These are phyloP conservation scores for Thelonectria discophora DNA, from an alignment of 2,329 filamentous ascomycete genomes.

Conservation along the genomic window DNA sequence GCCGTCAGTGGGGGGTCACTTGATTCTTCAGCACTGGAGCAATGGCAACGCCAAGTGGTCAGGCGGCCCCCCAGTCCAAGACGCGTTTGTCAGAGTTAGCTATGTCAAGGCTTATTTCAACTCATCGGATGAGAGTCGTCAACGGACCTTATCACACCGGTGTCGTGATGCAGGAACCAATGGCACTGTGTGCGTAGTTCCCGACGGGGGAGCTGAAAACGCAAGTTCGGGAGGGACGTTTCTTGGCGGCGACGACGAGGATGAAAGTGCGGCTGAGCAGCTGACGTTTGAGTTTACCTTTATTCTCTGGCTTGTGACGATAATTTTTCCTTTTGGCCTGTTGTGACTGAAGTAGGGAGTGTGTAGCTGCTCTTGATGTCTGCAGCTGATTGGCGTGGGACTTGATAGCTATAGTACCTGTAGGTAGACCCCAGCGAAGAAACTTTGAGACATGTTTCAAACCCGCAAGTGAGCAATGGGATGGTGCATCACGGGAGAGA, in stretches of 20 bases:
- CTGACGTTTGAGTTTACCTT: not conserved
- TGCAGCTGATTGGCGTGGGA: no score
- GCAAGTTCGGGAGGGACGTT: conserved; percentile 36
- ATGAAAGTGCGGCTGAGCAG: not conserved
- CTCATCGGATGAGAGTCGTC: conserved; percentile 57
- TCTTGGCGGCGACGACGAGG: conserved; percentile 17
- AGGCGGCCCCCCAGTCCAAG: conserved; percentile 70
- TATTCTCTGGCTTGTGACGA: no score
- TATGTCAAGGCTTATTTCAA: conserved; percentile 87
- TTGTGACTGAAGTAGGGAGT: not conserved
- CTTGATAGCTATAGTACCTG: no score
- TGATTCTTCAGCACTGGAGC: conserved; percentile 81
- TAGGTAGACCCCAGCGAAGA: no score
- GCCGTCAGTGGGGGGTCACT: conserved; percentile 68
- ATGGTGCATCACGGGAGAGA: no score
- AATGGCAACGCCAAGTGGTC: conserved; percentile 79
- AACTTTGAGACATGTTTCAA: no score
- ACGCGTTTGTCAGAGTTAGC: conserved; percentile 70
- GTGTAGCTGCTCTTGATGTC: not conserved
- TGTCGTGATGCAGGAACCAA: conserved; percentile 27
- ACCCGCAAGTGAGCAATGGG: no score
- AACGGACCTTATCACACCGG: conserved; percentile 15
- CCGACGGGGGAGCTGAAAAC: conserved; percentile 33
- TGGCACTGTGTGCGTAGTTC: conserved; percentile 39
- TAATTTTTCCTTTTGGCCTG: no score